Base-by-base conservation (phyloP, 108 stramenopile genomes). In the Nitzschia inconspicua region DNA sequence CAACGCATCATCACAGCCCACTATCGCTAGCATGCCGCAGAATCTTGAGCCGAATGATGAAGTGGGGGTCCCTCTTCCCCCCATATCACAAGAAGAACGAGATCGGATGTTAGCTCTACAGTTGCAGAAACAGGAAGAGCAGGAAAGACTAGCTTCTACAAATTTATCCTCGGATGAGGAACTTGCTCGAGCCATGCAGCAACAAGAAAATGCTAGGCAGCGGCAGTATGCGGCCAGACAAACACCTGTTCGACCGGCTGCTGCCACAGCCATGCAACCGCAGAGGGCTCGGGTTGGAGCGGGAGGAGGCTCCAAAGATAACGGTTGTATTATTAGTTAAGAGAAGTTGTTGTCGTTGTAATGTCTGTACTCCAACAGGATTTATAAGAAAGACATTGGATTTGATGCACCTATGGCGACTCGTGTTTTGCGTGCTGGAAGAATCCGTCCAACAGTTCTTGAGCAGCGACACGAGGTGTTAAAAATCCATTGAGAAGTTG, bases 391-490 rank as follows among this genome's bases (percentile, higher is more conserved):
- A n/a, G n/a, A n/a, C n/a, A n/a, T n/a, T n/a, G n/a, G n/a, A n/a
- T n/a, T n/a, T n/a, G n/a, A n/a, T n/a, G n/a, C n/a, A n/a, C n/a
- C n/a, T n/a, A n/a, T n/a, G n/a, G n/a, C n/a, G n/a, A n/a, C n/a
- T n/a, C n/a, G n/a, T n/a, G n/a, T 29, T 30, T 7, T 3, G 43
- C 16, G 5, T 23, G 26, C 24, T 47, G 41, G 50, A 71, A 63
- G 23, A 71, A 11, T 37, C 61, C 39, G 32, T 74, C 65, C 31
- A 74, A 19, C 29, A 87, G 55, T 34, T 82, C 68, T 23, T 50
- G 42, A 2, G 86, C 86, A 11, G 86, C 83, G 1, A 79, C 75
- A 31, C 86, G 69, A 31, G 88, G 77, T 24, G 82, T 80, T 28
- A 80, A 29, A 4, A 29, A 35, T 3, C 84, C 77, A n/a, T 70